Evolutionary conservation across 257 asterid genomes (phyloP).

Genomic region (Nicotiana attenuata): DNA sequence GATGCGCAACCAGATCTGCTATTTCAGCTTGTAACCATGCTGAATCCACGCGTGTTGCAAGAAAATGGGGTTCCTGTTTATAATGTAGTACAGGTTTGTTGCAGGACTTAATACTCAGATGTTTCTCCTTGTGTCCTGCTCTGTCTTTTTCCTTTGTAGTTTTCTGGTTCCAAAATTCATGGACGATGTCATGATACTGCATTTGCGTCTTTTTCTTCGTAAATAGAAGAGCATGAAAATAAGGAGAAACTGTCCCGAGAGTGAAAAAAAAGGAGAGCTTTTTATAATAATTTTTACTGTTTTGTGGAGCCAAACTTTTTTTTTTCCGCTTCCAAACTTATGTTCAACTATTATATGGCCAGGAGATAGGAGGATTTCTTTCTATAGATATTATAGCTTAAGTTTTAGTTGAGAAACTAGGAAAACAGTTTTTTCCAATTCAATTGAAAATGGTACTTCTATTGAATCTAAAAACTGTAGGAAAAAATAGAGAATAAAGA

Average conservation of each 20-base stretch:
- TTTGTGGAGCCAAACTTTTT: neutral
- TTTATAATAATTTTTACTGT: neutral
- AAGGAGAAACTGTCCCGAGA: neutral
- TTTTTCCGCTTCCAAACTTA: neutral
- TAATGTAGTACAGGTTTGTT: slow-evolving; percentile 73
- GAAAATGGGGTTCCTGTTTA: slow-evolving; percentile 91
- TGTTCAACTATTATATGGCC: neutral
- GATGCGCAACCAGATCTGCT: slow-evolving; percentile 93
- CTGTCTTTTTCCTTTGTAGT: neutral
- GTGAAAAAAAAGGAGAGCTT: neutral
- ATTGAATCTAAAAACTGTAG: neutral
- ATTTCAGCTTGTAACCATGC: slow-evolving; percentile 96
- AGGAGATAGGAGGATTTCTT: neutral
- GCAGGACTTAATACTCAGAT: neutral
- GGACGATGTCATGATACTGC: neutral
- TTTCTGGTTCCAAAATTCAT: neutral
- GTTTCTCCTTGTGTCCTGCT: neutral
- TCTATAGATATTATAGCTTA: slow-evolving; percentile 2
- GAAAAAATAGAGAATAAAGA: too few species aligned
- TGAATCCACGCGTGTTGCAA: slow-evolving; percentile 82
- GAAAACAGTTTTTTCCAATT: neutral
- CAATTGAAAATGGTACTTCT: neutral
- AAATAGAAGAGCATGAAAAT: neutral
- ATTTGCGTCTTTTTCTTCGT: neutral
- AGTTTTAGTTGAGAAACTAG: neutral